phyloP scores from a whole-genome alignment of 805 yeast species.

The Myxozyma melibiosi region DNA sequence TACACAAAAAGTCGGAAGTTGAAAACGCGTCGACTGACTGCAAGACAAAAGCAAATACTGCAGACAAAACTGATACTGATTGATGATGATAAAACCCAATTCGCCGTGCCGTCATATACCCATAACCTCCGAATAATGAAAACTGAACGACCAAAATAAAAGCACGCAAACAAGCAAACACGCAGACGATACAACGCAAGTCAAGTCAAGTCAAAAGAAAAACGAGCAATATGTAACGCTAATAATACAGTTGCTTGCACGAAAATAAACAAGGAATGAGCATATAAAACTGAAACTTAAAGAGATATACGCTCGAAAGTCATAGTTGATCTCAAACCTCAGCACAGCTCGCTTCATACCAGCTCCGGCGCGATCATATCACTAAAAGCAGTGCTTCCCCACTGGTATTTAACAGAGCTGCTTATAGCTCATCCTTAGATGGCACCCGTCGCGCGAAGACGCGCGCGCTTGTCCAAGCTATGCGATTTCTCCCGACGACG shows the following conservation, averaged over 20 bases:
- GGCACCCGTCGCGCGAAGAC: conserved; percentile 9
- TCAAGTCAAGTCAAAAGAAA: neutral
- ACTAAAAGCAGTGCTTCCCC: too few species aligned
- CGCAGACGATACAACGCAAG: too few species aligned
- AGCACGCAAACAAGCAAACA: neutral
- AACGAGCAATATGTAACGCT: too few species aligned
- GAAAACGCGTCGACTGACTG: neutral
- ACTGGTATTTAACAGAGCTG: too few species aligned
- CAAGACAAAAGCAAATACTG: neutral
- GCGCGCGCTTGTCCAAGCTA: conserved; percentile 12
- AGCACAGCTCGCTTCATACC: too few species aligned
- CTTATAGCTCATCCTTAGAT: too few species aligned
- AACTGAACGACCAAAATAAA: neutral
- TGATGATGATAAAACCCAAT: neutral
- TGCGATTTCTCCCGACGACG: conserved; percentile 22
- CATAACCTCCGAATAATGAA: neutral
- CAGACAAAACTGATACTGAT: too few species aligned
- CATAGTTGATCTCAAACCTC: too few species aligned
- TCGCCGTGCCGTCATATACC: neutral
- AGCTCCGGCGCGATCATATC: too few species aligned
- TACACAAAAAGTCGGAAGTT: neutral
- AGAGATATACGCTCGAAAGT: too few species aligned
- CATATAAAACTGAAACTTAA: neutral
- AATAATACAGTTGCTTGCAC: neutral
- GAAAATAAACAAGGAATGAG: neutral